A percentile compares a stretch with the other conserved stretches of the same genome.
These are phyloP conservation scores for Amaranthus hypochondriacus DNA, from an alignment of 148 eudicot species.

Conservation along the genomic window DNA sequence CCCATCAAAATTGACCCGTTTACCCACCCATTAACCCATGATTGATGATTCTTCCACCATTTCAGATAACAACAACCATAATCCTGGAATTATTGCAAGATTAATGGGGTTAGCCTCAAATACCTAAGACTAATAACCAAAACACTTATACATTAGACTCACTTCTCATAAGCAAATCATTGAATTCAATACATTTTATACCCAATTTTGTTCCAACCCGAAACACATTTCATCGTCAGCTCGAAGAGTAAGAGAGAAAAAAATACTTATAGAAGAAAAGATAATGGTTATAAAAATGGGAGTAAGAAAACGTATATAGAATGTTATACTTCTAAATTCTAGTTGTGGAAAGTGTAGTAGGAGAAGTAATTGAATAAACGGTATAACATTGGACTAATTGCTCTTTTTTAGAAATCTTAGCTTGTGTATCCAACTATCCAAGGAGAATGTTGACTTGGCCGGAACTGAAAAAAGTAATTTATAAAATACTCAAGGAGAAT, in stretches of 20 bases:
- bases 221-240: conserved; percentile 29
- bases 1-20: conserved; percentile 7
- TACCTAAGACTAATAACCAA: conserved; percentile 27
- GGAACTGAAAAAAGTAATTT: no score
- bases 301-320: conserved; percentile 20
- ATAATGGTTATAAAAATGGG: no score
- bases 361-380: neutral
- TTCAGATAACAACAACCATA: conserved; percentile 1
- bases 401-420: no score
- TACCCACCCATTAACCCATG: neutral
- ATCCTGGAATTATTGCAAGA: conserved; percentile 53
- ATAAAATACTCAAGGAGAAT: no score
- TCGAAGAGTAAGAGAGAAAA: conserved; percentile 3
- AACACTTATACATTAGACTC: conserved; percentile 19
- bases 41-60: neutral
- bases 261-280: neutral
- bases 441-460: no score
- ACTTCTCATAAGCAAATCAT: conserved; percentile 49
- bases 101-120: conserved; percentile 62
- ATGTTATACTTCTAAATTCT: conserved; percentile 3
- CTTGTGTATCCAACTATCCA: no score
- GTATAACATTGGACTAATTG: no score
- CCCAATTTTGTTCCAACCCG: conserved; percentile 33
- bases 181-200: conserved; percentile 34
- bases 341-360: neutral